Evolutionary conservation across 192 early-diverging fungal genomes (phyloP).

Genomic region (Linnemannia hyalina): DNA sequence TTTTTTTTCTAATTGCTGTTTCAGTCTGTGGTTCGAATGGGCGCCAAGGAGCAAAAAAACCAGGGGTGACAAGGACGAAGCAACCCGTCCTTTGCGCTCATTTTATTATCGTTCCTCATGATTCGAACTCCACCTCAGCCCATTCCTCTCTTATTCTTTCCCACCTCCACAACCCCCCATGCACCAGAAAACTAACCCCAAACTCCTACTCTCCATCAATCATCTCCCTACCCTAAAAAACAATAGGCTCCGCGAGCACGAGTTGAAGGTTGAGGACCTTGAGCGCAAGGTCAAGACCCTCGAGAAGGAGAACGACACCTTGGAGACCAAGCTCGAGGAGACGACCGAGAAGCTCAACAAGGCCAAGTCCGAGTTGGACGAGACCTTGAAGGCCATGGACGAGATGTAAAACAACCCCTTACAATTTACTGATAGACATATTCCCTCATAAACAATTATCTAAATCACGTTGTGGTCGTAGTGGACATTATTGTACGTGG

Average conservation of each 20-base stretch:
- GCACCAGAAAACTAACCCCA: not conserved
- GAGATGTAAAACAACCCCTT: conserved; percentile 70
- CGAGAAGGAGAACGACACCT: conserved; percentile 73
- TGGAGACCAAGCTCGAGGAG: conserved; percentile 81
- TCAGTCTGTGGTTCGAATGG: not conserved
- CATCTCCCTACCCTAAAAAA: not conserved
- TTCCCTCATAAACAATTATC: not conserved
- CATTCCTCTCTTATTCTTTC: not conserved
- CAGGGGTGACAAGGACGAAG: too few species aligned
- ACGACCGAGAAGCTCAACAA: conserved; percentile 65
- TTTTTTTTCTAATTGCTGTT: not conserved
- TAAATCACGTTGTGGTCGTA: not conserved
- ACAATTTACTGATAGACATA: not conserved
- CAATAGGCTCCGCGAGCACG: conserved; percentile 74
- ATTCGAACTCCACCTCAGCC: not conserved
- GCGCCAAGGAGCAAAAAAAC: not conserved
- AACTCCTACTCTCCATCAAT: not conserved
- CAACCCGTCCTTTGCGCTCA: too few species aligned
- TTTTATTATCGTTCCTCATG: not conserved
- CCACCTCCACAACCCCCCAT: not conserved
- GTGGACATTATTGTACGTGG: too few species aligned
- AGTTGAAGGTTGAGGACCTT: conserved; percentile 86
- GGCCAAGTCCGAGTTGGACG: conserved; percentile 82
- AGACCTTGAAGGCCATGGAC: conserved; percentile 79
- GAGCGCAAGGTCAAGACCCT: conserved; percentile 87